These are phyloP conservation scores for Chloropicon primus DNA, from an alignment of 139 green algal genomes.

Conservation along the genomic window DNA sequence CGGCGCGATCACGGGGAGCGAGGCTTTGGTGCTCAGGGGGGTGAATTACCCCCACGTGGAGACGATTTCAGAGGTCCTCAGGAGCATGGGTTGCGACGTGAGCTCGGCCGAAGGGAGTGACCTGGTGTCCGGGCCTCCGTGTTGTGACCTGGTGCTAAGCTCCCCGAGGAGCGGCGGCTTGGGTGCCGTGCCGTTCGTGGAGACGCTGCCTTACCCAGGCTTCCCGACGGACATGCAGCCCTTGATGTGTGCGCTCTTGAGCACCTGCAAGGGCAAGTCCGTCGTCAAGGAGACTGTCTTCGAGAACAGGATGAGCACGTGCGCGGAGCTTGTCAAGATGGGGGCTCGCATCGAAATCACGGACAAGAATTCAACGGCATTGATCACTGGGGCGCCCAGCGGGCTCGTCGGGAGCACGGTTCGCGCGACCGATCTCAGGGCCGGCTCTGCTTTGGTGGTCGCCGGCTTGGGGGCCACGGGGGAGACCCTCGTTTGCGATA, in stretches of 20 bases:
- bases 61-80: background rate
- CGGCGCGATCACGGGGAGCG: slow-evolving; percentile 23
- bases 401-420: slow-evolving; percentile 19
- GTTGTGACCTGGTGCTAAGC: background rate
- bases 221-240: slow-evolving; percentile 47
- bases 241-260: slow-evolving; percentile 31
- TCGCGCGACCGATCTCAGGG: slow-evolving; percentile 26
- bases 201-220: slow-evolving; percentile 30
- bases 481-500: slow-evolving; percentile 7
- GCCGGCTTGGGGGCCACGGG: slow-evolving; percentile 37
- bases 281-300: slow-evolving; percentile 37
- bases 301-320: slow-evolving; percentile 29
- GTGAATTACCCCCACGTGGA: background rate
- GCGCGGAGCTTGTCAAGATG: slow-evolving; percentile 26
- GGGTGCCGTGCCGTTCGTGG: slow-evolving; percentile 4
- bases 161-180: background rate
- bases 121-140: background rate
- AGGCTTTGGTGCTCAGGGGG: background rate
- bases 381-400: background rate
- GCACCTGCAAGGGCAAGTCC: slow-evolving; percentile 7
- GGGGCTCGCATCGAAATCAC: slow-evolving; percentile 29
- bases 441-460: slow-evolving; percentile 31
- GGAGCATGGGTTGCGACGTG: background rate
- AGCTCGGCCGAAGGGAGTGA: background rate
- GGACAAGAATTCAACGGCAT: slow-evolving; percentile 12